Evolutionary conservation across 2,329 filamentous ascomycete genomes (phyloP), one percentile per base, ranked within the genome.

Genomic region (Talaromyces verruculosus): DNA sequence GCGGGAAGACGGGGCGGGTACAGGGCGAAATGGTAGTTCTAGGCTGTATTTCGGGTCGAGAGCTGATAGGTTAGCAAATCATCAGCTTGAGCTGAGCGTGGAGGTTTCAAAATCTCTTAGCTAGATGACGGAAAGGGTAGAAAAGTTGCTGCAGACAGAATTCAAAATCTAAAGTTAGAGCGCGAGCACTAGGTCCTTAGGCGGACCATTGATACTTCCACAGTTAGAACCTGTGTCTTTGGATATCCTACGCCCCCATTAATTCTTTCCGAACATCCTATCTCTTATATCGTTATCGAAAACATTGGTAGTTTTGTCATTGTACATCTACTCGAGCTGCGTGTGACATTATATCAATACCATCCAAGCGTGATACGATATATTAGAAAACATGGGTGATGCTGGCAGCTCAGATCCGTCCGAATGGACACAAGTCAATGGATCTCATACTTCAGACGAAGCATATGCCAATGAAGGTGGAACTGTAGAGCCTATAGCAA

Each of bases 401-500:
- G 19, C 19, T 28, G 45, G 45, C 45, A 49, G 45, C 22, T 25
- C 45, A 13, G 22, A 49, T 25, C 45, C 45, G 13, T 28, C 45
- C 11, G 45, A 49, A 49, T 49, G 45, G 45, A 49, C 45, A 1
- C 45, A 49, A 19, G 45, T 49, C 45, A 28, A 49, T 49, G 45
- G 22, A 49, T 25, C 45, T 5, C 45, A 49, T 49, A 49, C 22
- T 10, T 49, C 22, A 11, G 45, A 49, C 10, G 45, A 49, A 25
- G 13, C 15, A 28, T 49, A 49, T 49, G 17, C 45, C 45, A 49
- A 8, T 49, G 45, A 49, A 49, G 11, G 10, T 5, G 45, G 45
- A 22, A 49, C 8, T 28, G 19, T 51, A 28, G 47, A 51, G 47
- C 35, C 53, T 7, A 71, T 72, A 15, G 71, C 71, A 13, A 58